These are phyloP conservation scores for Parietichytrium sp. DNA, from an alignment of 108 stramenopile genomes.

Conservation along the genomic window DNA sequence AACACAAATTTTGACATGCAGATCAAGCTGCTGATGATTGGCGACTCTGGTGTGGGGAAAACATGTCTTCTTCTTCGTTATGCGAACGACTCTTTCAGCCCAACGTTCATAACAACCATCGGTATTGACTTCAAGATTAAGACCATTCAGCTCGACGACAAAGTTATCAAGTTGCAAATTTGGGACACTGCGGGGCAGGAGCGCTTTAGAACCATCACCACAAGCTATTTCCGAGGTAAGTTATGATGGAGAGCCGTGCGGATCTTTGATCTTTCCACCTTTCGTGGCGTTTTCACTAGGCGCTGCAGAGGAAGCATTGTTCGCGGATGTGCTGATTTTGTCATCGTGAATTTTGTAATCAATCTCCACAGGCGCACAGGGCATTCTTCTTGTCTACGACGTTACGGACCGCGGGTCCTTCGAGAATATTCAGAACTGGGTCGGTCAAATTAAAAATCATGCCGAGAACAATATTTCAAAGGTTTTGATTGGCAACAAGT, in stretches of 20 bases:
- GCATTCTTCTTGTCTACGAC: slow-evolving; percentile 96
- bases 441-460: slow-evolving; percentile 86
- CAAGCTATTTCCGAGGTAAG: slow-evolving; percentile 69
- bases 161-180: slow-evolving; percentile 60
- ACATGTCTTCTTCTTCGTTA: slow-evolving; percentile 97
- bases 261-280: too few relatives aligned
- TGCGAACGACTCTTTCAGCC: slow-evolving; percentile 93
- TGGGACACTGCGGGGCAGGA: slow-evolving; percentile 70
- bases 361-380: slow-evolving; percentile 69
- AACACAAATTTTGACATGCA: slow-evolving; percentile 77
- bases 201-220: slow-evolving; percentile 69
- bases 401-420: slow-evolving; percentile 96
- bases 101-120: slow-evolving; percentile 68
- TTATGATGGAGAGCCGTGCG: too few relatives aligned
- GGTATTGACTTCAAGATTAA: slow-evolving; percentile 71
- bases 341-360: neutral
- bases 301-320: too few relatives aligned
- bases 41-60: slow-evolving; percentile 93
- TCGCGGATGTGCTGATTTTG: slow-evolving; percentile 40
- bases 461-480: slow-evolving; percentile 48
- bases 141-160: slow-evolving; percentile 62
- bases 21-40: slow-evolving; percentile 99
- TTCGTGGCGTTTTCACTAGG: too few relatives aligned
- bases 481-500: slow-evolving; percentile 50
- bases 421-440: slow-evolving; percentile 95